Conservation (phyloP, 441 rosid species). For the Eutrema salsugineum region DNA sequence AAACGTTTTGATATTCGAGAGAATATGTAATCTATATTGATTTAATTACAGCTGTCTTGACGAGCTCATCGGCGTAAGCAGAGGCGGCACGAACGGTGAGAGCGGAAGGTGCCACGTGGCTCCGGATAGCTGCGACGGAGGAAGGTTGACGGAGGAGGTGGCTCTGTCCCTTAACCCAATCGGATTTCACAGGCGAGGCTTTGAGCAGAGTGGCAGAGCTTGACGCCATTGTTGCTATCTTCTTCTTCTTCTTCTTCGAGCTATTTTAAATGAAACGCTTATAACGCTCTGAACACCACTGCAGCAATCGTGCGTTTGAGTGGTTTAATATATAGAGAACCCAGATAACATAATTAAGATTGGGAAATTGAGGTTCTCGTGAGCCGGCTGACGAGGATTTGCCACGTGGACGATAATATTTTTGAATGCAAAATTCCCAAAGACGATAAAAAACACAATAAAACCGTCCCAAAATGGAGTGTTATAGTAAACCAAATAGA, state of each 20-base stretch:
- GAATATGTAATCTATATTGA: too few species aligned
- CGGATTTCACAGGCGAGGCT: slow-evolving; percentile 71
- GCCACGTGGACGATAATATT: slow-evolving; percentile 28
- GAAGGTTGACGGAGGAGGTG: slow-evolving; percentile 53
- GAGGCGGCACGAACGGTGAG: slow-evolving; percentile 67
- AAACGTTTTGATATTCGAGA: neutral
- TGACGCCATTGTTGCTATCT: slow-evolving; percentile 53
- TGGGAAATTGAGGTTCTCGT: slow-evolving; percentile 19
- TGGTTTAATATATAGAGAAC: neutral
- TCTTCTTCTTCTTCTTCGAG: neutral
- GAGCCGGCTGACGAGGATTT: slow-evolving; percentile 18
- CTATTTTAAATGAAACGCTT: neutral
- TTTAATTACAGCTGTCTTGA: slow-evolving; percentile 58
- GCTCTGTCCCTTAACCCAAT: slow-evolving; percentile 60
- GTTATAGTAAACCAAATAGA: too few species aligned
- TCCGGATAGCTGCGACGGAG: slow-evolving; percentile 39
- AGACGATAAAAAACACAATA: too few species aligned
- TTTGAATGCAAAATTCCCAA: neutral
- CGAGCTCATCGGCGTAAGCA: slow-evolving; percentile 88
- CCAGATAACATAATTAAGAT: neutral
- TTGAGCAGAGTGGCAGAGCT: slow-evolving; percentile 55
- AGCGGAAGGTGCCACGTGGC: slow-evolving; percentile 38
- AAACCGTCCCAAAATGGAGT: too few species aligned
- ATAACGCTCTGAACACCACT: neutral
- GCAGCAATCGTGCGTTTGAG: neutral